These are phyloP conservation scores for Cornus controversa DNA, from an alignment of 148 eudicot genomes.

Conservation along the genomic window DNA sequence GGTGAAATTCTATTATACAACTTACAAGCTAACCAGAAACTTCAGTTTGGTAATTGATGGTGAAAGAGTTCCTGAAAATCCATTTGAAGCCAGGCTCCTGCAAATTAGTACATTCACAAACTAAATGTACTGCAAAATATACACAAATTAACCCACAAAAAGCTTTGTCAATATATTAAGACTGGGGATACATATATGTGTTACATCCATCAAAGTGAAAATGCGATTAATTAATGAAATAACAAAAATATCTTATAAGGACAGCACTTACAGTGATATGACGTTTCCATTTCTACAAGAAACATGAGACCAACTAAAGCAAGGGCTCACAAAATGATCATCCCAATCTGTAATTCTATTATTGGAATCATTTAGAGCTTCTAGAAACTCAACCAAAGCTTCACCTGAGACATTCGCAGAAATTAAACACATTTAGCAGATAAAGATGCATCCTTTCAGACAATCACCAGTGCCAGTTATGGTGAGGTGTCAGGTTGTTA, in stretches of 20 bases:
- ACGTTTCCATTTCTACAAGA: conserved; percentile 77
- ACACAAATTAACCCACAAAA: background rate
- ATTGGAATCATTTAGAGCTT: conserved; percentile 57
- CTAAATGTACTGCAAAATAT: conserved; percentile 5
- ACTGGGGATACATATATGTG: background rate
- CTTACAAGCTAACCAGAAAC: conserved; percentile 81
- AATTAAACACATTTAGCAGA: conserved; percentile 10
- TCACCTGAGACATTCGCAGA: conserved; percentile 50
- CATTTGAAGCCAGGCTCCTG: conserved; percentile 77
- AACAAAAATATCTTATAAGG: background rate
- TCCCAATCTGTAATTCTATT: conserved; percentile 65
- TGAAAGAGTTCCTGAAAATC: conserved; percentile 82
- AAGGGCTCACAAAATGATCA: conserved; percentile 63
- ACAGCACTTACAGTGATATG: conserved; percentile 58
- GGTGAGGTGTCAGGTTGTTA: background rate
- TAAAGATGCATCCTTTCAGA: conserved; percentile 1
- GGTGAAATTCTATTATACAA: background rate
- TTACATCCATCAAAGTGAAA: background rate
- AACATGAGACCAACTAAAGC: conserved; percentile 86
- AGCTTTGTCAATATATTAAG: background rate
- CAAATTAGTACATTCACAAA: conserved; percentile 13
- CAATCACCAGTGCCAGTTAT: background rate
- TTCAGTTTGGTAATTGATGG: conserved; percentile 69
- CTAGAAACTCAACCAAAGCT: conserved; percentile 59
- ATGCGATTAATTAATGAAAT: background rate